phyloP scores from a whole-genome alignment of 2,329 filamentous ascomycete genomes.

The Trichocomaceae sp. region DNA sequence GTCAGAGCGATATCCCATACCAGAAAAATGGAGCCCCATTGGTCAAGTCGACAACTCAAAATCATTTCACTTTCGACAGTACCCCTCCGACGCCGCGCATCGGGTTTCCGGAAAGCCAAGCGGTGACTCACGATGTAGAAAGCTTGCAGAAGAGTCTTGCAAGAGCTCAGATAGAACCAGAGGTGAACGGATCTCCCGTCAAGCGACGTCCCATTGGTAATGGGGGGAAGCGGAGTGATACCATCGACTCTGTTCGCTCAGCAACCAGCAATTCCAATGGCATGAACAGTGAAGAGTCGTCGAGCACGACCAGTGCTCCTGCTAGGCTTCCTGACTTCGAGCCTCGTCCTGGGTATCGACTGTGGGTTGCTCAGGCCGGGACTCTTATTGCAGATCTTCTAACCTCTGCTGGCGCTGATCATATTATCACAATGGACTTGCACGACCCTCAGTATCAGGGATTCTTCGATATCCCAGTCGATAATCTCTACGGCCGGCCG shows the following conservation, averaged over 20 bases:
- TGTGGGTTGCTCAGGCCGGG: slow-evolving; percentile 97
- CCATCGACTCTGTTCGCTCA: slow-evolving; percentile 33
- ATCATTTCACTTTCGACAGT: slow-evolving; percentile 76
- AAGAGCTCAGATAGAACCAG: slow-evolving; percentile 56
- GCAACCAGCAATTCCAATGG: slow-evolving; percentile 19
- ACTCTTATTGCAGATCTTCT: slow-evolving; percentile 90
- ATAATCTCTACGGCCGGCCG: slow-evolving; percentile 75
- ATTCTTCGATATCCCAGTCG: slow-evolving; percentile 97
- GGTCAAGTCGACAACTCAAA: slow-evolving; percentile 54
- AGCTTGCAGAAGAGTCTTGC: slow-evolving; percentile 65
- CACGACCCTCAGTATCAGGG: slow-evolving; percentile 96
- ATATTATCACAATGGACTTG: slow-evolving; percentile 96
- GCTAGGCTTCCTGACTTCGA: slow-evolving; percentile 59
- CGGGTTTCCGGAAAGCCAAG: slow-evolving; percentile 59
- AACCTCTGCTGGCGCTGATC: slow-evolving; percentile 91
- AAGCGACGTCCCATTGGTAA: slow-evolving; percentile 35
- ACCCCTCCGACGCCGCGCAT: slow-evolving; percentile 79
- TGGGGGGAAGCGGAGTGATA: slow-evolving; percentile 33
- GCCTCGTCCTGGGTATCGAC: slow-evolving; percentile 88
- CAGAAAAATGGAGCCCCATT: slow-evolving; percentile 91
- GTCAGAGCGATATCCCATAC: slow-evolving; percentile 94
- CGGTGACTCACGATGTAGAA: slow-evolving; percentile 62
- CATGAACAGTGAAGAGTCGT: slow-evolving; percentile 47
- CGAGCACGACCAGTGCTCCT: slow-evolving; percentile 48
- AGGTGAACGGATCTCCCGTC: slow-evolving; percentile 40